Base-by-base conservation (phyloP, 176 grass and related monocot species). In the Oryza glaberrima region DNA sequence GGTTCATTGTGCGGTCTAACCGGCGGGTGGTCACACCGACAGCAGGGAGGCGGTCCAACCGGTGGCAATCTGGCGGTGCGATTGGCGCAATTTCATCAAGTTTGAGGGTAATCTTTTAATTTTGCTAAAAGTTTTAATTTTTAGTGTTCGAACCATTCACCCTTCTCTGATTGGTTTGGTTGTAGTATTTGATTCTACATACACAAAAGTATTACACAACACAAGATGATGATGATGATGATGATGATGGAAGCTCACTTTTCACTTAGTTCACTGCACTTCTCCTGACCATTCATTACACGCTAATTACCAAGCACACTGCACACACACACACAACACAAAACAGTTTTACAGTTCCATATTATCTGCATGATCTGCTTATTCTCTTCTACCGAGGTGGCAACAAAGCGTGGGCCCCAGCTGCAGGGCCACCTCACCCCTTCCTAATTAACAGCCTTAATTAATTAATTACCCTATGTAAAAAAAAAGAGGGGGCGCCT, bases 371-470 rank as follows among this genome's bases (percentile, higher is more conserved):
- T 32, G 30, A 32, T 77, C 6, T 77, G 58, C 83, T 78, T 85
- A 85, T 85, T 85, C 66, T 63, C 49, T 69, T 78, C 65, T 78
- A 78, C 74, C 22, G 45, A 70, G 66, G 67, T 66, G 66, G 38
- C 22, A 85, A 11, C 22, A 85, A 23, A 30, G 36, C 73, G 65
- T 58, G 82, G 75, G 73, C 46, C 75, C 52, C 52, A 23, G 73
- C 28, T 58, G 17, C 73, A 64, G 54, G 20, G 32, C 34, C 75
- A 43, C 72, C 44, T 49, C 45, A 17, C 72, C 45, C 23, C 35
- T 36, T 17, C 49, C 52, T 70, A 45, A 22, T 63, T 63, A 58
- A 63, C 58, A 63, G 11, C 2, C 56, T 61, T 61, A 61, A 23
- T 61, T 61, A 10, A n/a, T 44, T 44, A 44, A 44, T 44, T 44